These are phyloP conservation scores for Fragaria iinumae DNA, from an alignment of 306 rosid genomes.

Conservation along the genomic window DNA sequence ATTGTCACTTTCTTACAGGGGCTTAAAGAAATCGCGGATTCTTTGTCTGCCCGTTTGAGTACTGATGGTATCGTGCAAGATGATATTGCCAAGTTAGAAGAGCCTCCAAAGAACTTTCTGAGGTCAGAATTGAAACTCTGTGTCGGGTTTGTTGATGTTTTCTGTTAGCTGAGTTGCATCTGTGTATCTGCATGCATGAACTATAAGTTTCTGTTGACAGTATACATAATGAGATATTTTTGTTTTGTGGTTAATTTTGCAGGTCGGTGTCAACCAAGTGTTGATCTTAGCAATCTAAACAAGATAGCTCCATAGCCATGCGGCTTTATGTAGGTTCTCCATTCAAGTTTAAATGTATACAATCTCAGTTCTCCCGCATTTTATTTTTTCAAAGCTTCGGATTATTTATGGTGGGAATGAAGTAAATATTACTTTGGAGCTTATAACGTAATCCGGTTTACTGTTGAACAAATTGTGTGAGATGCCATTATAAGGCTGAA, in stretches of 20 bases:
- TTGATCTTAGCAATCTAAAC: slow-evolving; percentile 24
- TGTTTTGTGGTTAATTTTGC: slow-evolving; percentile 17
- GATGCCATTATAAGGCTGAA: slow-evolving; percentile 17
- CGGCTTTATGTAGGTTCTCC: background rate
- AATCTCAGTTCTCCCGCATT: slow-evolving; percentile 1
- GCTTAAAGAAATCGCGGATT: slow-evolving; percentile 61
- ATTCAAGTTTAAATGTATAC: slow-evolving; percentile 19
- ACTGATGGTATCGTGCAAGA: slow-evolving; percentile 38
- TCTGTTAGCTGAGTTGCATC: background rate
- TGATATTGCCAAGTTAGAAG: slow-evolving; percentile 38
- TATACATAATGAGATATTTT: background rate
- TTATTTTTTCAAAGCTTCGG: background rate
- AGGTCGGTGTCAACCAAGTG: slow-evolving; percentile 53
- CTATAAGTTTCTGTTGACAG: background rate
- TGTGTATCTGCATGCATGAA: background rate
- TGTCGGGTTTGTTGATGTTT: background rate
- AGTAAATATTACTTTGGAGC: slow-evolving; percentile 14
- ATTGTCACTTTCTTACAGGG: slow-evolving; percentile 54
- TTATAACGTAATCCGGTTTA: background rate
- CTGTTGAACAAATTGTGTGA: background rate
- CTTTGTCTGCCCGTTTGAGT: slow-evolving; percentile 26
- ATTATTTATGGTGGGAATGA: background rate
- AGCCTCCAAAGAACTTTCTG: slow-evolving; percentile 37
- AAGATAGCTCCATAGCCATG: background rate
- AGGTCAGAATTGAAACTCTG: slow-evolving; percentile 50